These are phyloP conservation scores for Tricholoma matsutake DNA, from an alignment of 768 basidiomycete genomes.

Conservation along the genomic window DNA sequence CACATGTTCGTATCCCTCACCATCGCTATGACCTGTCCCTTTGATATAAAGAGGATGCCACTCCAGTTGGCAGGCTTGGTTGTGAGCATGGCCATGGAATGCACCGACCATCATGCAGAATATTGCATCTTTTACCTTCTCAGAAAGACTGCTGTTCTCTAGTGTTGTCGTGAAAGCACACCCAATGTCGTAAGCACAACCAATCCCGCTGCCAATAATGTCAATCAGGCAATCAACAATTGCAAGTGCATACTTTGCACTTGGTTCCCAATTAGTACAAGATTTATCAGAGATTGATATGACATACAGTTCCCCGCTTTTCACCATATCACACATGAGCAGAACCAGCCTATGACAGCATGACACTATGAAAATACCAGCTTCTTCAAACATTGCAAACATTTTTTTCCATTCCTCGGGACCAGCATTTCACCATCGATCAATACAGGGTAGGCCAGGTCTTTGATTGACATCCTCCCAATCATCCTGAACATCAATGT, in stretches of 20 bases:
- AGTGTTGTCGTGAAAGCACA: conserved; percentile 25
- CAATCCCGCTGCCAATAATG: neutral
- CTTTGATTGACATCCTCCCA: neutral
- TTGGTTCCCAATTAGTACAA: neutral
- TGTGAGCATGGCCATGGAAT: conserved; percentile 8
- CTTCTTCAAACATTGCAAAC: conserved; percentile 9
- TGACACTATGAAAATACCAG: conserved; percentile 18
- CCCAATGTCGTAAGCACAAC: conserved; percentile 18
- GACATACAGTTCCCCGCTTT: neutral
- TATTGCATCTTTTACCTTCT: conserved; percentile 5
- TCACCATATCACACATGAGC: neutral
- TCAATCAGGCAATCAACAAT: conserved; percentile 6
- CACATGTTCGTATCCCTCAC: conserved; percentile 18
- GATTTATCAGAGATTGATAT: conserved; percentile 13
- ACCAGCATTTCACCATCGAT: neutral
- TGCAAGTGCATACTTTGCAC: conserved; percentile 5
- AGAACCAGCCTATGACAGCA: conserved; percentile 18
- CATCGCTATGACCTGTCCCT: conserved; percentile 6
- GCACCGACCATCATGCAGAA: conserved; percentile 11
- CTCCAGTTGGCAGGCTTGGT: too few species aligned
- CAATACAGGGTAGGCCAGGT: neutral
- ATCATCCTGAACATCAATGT: neutral
- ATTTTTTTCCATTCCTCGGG: neutral
- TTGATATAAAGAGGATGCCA: too few species aligned
- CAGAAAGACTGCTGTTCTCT: conserved; percentile 12